Evolutionary conservation across 345 rosid species (phyloP).

Genomic region (Heritiera fomes): DNA sequence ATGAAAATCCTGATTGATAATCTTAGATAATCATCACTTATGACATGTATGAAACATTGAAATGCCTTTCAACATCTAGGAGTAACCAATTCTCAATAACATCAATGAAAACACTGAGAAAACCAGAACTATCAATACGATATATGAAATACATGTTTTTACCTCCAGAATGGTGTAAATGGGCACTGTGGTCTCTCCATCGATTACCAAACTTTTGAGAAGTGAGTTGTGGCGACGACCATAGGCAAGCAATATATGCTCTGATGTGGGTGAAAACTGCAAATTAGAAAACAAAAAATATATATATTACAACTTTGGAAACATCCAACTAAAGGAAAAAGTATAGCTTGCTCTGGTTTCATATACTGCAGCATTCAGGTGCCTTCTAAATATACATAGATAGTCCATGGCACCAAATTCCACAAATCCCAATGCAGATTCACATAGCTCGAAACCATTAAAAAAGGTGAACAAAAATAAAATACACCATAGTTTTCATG

Average conservation of each 20-base stretch:
- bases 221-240: slow-evolving; percentile 76
- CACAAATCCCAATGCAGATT: neutral
- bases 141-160: neutral
- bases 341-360: neutral
- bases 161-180: slow-evolving; percentile 72
- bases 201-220: slow-evolving; percentile 60
- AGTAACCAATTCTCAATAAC: slow-evolving; percentile 12
- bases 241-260: slow-evolving; percentile 66
- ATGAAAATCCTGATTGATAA: neutral
- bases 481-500: neutral
- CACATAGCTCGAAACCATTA: neutral
- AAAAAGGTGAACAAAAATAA: neutral
- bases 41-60: neutral
- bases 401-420: neutral
- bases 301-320: neutral
- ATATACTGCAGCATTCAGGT: neutral
- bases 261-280: slow-evolving; percentile 76
- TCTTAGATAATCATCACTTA: neutral
- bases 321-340: neutral
- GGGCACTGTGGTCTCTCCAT: slow-evolving; percentile 54
- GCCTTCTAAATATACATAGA: neutral
- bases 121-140: neutral
- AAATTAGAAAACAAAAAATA: slow-evolving; percentile 2
- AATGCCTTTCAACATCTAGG: neutral
- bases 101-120: slow-evolving; percentile 3